Evolutionary conservation across 495 filamentous ascomycete genomes (phyloP).

Genomic region (Aspergillus mulundensis): DNA sequence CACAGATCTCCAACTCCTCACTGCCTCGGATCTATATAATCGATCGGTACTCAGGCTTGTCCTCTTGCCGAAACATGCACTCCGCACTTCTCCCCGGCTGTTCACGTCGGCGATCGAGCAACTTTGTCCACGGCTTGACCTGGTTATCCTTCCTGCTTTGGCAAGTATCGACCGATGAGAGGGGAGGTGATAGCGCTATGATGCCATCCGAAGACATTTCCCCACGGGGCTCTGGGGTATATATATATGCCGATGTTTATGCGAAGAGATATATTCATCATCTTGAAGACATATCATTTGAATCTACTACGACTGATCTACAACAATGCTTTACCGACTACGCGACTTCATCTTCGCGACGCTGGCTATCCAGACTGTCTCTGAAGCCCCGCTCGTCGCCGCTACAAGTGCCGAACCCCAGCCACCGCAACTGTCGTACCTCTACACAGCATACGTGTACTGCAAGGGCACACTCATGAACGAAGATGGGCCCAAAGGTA

Average conservation of each 20-base stretch:
- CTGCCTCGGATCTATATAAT: not conserved
- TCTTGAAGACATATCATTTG: too few relatives aligned
- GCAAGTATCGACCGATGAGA: not conserved
- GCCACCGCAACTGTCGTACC: conserved; percentile 24
- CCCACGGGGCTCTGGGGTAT: not conserved
- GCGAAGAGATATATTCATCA: too few relatives aligned
- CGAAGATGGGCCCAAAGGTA: conserved; percentile 21
- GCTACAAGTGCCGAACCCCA: conserved; percentile 5
- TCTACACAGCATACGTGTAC: conserved; percentile 29
- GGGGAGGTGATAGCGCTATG: not conserved
- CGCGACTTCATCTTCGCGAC: not conserved
- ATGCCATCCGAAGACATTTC: not conserved
- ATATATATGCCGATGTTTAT: not conserved
- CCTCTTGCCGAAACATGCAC: not conserved
- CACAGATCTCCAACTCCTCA: not conserved
- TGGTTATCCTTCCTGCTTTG: not conserved
- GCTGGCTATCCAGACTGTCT: not conserved
- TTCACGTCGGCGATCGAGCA: not conserved
- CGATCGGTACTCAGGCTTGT: not conserved
- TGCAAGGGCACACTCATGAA: conserved; percentile 23
- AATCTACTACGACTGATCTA: not conserved
- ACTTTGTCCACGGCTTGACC: not conserved
- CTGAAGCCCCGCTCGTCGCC: not conserved
- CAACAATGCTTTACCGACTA: not conserved
- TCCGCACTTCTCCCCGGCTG: not conserved